These are phyloP conservation scores for Carex littledalei DNA, from an alignment of 176 grass and related monocot species.

Conservation along the genomic window DNA sequence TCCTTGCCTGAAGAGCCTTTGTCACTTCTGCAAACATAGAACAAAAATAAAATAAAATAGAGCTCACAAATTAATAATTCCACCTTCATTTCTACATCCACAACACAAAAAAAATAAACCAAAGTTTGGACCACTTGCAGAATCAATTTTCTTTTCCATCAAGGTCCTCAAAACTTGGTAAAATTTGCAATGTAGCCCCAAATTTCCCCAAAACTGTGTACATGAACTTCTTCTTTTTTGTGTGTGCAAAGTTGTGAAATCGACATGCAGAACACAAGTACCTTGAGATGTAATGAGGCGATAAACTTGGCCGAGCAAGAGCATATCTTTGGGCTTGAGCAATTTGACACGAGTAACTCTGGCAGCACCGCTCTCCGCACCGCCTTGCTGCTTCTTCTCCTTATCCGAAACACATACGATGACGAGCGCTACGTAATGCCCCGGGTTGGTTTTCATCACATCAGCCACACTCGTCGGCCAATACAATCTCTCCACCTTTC, in stretches of 20 bases:
- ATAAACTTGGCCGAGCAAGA: conserved; percentile 86
- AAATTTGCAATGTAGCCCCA: background rate
- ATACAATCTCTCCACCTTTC: conserved; percentile 76
- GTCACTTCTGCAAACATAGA: conserved; percentile 60
- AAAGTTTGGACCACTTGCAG: background rate
- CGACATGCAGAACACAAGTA: conserved; percentile 10
- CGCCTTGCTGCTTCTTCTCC: conserved; percentile 5
- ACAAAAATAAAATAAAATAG: background rate
- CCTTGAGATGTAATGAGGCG: conserved; percentile 91
- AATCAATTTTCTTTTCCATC: background rate
- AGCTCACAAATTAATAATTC: background rate
- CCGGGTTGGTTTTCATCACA: conserved; percentile 80
- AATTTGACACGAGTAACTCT: conserved; percentile 79
- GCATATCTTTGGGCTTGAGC: conserved; percentile 90
- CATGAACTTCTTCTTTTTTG: background rate
- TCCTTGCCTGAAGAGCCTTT: conserved; percentile 70
- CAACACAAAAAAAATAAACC: background rate
- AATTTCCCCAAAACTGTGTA: background rate
- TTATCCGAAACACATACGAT: conserved; percentile 43
- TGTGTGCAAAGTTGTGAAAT: background rate
- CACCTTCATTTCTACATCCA: background rate
- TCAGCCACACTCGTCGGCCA: conserved; percentile 65
- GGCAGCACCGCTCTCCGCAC: background rate
- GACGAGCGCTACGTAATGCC: conserved; percentile 89
- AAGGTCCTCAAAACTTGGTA: background rate